phyloP scores from a whole-genome alignment of 805 yeast genomes.

The Candida germanica region DNA sequence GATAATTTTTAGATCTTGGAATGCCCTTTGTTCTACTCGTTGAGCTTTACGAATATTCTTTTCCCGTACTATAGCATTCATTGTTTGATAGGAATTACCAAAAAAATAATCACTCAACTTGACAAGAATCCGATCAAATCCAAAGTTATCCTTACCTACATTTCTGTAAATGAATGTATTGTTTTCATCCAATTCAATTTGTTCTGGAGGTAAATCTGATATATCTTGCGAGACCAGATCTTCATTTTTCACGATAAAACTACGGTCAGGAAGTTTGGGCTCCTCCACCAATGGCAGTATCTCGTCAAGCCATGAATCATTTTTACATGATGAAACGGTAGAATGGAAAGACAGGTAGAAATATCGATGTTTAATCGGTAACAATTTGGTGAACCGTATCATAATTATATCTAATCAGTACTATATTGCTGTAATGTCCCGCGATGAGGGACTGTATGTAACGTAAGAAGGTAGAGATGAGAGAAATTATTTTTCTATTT shows the following conservation, averaged over 20 bases:
- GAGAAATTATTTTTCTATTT: no score
- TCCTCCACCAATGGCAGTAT: slow-evolving; percentile 6
- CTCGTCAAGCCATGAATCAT: slow-evolving; percentile 14
- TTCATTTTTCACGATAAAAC: background rate
- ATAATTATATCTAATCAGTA: no score
- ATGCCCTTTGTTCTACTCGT: slow-evolving; percentile 36
- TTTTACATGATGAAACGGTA: no score
- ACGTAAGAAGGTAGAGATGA: no score
- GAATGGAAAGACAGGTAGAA: no score
- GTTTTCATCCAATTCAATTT: slow-evolving; percentile 8
- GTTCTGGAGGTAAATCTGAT: slow-evolving; percentile 1
- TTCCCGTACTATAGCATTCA: slow-evolving; percentile 35
- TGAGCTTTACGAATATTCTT: slow-evolving; percentile 26
- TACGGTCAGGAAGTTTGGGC: slow-evolving; percentile 1
- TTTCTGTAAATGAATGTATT: slow-evolving; percentile 14
- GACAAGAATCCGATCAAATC: slow-evolving; percentile 14
- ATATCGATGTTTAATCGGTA: no score
- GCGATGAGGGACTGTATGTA: no score
- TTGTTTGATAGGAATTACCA: slow-evolving; percentile 40
- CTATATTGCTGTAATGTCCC: no score
- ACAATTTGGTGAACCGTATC: no score
- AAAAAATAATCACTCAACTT: slow-evolving; percentile 37
- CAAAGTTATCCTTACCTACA: slow-evolving; percentile 18
- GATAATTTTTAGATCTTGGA: slow-evolving; percentile 63
- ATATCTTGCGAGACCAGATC: background rate